Base-by-base conservation (phyloP, 352 stramenopile species). In the Phytopythium delawarense region DNA sequence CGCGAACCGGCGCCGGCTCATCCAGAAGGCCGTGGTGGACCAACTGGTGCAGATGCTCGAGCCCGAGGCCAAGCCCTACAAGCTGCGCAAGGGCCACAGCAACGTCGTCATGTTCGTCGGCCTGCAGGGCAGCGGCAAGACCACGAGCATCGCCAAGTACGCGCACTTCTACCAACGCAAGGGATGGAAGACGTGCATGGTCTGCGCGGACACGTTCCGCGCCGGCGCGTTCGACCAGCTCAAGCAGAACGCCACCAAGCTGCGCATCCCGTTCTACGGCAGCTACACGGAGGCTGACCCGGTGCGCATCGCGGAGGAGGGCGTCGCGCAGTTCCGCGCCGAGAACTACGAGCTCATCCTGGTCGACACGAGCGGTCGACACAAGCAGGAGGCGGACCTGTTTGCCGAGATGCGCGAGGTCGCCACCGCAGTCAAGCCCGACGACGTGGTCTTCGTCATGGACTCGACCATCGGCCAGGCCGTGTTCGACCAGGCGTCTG, bases 321-420 rank as follows among this genome's bases (percentile, higher is more conserved):
- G 98, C 62, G 97, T 99, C 34, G 83, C 91, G 54, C 95, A 99
- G 66, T 99, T 99, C 75, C 72, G 88, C 28, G 81, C 89, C 16
- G 97, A 99, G 70, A 92, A 96, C 56, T 99, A 99, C 75, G 98
- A 99, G 74, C 79, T 99, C 11, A 99, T 99, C 65, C 96, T 99
- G 57, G 97, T 99, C 20, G 98, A 99, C 84, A 99, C 97, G 0
- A 98, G 91, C 67, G 98, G 98, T 67, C 87, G 98, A 37, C 98
- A 99, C 84, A 97, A 98, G 70, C 98, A 99, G 76, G 97, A 99
- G 65, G 75, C 90, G 1, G 97, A 97, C 20, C 70, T 99, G 61
- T 99, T 99, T 72, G 96, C 98, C 25, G 98, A 99, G 72, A 99
- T 99, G 98, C 84, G 97, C 65, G 96, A 99, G 79, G 97, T 99